Base-by-base conservation (phyloP, 1,284 basidiomycete genomes). In the Amylostereum areolatum region DNA sequence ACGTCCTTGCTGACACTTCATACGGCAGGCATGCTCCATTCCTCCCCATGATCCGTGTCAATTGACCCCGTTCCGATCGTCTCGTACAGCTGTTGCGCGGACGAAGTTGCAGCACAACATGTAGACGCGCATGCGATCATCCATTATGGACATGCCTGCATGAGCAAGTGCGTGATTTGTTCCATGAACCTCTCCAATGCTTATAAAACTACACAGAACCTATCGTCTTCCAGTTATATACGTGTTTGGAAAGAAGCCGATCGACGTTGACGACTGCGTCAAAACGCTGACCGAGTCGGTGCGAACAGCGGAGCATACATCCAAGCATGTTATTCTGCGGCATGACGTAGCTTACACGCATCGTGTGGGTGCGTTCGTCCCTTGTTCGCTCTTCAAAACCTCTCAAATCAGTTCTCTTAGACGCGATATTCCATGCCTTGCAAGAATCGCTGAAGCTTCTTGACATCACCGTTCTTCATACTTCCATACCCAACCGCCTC, bases 81-180 rank as follows among this genome's bases (percentile, higher is more conserved):
- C 10, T 39, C 27, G 44, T 49, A 25, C 46, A 97, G 93, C 60
- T 99, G 96, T 63, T 99, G 96, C 63, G 93, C 97, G 3, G 97
- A 99, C 63, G 91, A 98, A 60, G 88, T 99, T 3, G 90, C 93
- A 6, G 95, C 96, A 4, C 85, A 94, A 55, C 97, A 99, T 64
- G 85, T 96, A 39, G 84, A 95, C 55, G 93, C 95, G 0, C 91
- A 98, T 61, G 80, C 88, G 7, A 77, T 98, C 52, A 85, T 99
- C 4, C 96, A 99, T 64, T 98, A 97, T 61, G 96, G 97, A 1
- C 92, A 97, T 70, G 94, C 96, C 0, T 99, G 97, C 67, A 79
- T 99, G 71, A 94, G 86, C 64, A 79, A 82, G 89, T 91, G 55
- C 53, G 88, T 72, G 18, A 18, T 39, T 31, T 4, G 40, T 24